These are phyloP conservation scores for Ascomycota sp. DNA, from an alignment of 2,329 filamentous ascomycete genomes.

Conservation along the genomic window DNA sequence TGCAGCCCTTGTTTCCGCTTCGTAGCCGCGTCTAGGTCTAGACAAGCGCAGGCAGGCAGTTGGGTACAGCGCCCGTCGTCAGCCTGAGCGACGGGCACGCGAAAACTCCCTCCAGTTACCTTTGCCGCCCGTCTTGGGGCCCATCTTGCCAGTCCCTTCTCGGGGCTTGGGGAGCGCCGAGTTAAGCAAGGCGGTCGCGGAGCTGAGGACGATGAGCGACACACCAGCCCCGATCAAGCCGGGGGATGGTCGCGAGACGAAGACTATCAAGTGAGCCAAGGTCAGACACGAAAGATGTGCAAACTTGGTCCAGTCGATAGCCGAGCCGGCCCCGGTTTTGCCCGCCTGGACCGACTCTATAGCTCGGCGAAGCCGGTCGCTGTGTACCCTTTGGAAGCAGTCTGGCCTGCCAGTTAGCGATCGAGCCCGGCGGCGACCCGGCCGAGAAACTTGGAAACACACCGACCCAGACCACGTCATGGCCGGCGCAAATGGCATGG, in stretches of 20 bases:
- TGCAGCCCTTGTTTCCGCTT: slow-evolving; percentile 33
- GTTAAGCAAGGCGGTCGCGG: slow-evolving; percentile 56
- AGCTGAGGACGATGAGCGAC: slow-evolving; percentile 56
- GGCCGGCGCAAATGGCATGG: slow-evolving; percentile 37
- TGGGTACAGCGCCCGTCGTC: no score
- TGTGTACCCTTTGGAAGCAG: slow-evolving; percentile 22
- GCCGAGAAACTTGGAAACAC: slow-evolving; percentile 14
- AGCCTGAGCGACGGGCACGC: no score
- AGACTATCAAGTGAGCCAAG: slow-evolving; percentile 53
- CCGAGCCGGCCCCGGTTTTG: neutral
- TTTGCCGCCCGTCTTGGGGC: slow-evolving; percentile 16
- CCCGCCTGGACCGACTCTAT: slow-evolving; percentile 5
- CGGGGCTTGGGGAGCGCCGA: slow-evolving; percentile 49
- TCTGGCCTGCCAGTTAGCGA: slow-evolving; percentile 12
- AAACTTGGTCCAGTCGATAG: slow-evolving; percentile 14
- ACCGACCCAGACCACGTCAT: slow-evolving; percentile 70
- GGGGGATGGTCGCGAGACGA: slow-evolving; percentile 47
- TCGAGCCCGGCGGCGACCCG: neutral
- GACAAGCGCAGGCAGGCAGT: slow-evolving; percentile 2
- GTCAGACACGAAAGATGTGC: slow-evolving; percentile 32
- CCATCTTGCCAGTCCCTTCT: slow-evolving; percentile 17
- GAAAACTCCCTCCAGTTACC: no score
- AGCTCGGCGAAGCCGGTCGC: slow-evolving; percentile 9
- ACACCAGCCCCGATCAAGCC: slow-evolving; percentile 41
- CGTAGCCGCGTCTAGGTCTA: slow-evolving; percentile 16